Evolutionary conservation across 768 basidiomycete genomes (phyloP), one percentile per base, ranked within the genome.

Genomic region (Pleurotus platypus): DNA sequence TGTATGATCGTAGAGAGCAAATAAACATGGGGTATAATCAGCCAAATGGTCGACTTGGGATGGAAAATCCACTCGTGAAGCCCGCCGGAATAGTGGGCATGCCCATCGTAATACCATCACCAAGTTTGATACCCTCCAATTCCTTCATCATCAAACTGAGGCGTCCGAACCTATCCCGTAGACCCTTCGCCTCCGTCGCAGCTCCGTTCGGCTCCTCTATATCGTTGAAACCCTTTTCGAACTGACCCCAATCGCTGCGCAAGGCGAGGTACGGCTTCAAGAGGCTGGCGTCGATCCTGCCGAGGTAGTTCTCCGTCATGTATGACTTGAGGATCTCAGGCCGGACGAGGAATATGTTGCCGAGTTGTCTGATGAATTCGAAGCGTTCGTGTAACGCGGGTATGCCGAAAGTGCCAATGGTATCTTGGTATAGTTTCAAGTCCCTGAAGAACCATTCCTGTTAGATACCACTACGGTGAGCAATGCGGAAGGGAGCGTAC

Each of bases 281-380:
- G 12, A 98, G 80, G 15, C 79, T 78, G 2, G 90, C 73, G 62
- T 98, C 96, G 62, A 99, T 94, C 15, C 93, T 83, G 7, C 94
- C 94, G 12, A 99, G 86, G 69, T 94, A 92, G 57, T 88, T 89
- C 66, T 97, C 95, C 8, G 89, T 91, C 69, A 98, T 94, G 74
- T 97, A 98, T 3, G 94, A 92, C 63, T 90, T 92, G 62, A 99
- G 81, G 57, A 95, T 92, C 61, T 98, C 94, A 5, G 96, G 95
- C 55, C 89, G 92, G 49, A 99, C 91, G 61, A 98, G 89, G 80
- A 98, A 99, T 61, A 95, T 82, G 66, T 98, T 96, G 62, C 96
- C 97, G 4, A 99, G 85, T 70, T 98, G 95, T 40, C 95, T 89
- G 60, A 98, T 87, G 75, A 98, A 98, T 68, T 98, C 97, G 74